Percentiles rank a stretch among this genome's conserved stretches.
phyloP scores from a whole-genome alignment of 148 eudicot genomes.

The Rhododendron simsii region DNA sequence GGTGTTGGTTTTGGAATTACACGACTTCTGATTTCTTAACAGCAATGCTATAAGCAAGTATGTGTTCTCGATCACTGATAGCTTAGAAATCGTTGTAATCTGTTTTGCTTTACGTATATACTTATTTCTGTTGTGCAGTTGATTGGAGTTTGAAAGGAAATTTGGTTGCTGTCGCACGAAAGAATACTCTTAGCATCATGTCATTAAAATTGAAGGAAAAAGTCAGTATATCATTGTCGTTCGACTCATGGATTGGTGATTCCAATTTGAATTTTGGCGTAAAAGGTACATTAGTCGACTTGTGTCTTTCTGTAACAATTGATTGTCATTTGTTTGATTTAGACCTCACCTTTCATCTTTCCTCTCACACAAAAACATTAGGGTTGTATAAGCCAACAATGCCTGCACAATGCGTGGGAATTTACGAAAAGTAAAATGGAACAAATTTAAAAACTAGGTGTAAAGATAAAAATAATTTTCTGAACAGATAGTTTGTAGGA shows the following conservation, averaged over 20 bases:
- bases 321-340: neutral
- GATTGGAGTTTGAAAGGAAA: slow-evolving; percentile 67
- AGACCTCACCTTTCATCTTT: slow-evolving; percentile 13
- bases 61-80: neutral
- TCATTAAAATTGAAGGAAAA: slow-evolving; percentile 61
- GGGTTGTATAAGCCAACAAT: neutral
- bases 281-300: slow-evolving; percentile 45
- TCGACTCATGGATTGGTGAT: slow-evolving; percentile 50
- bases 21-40: neutral
- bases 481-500: neutral
- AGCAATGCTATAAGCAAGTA: neutral
- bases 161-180: slow-evolving; percentile 62
- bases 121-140: slow-evolving; percentile 36
- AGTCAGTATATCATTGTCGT: slow-evolving; percentile 43
- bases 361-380: neutral
- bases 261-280: slow-evolving; percentile 27
- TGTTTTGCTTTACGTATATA: neutral
- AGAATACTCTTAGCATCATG: slow-evolving; percentile 50
- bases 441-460: neutral
- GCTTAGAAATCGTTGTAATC: neutral
- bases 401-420: neutral
- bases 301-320: neutral
- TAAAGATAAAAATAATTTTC: too few species aligned
- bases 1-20: neutral
- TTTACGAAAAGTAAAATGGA: neutral